These are phyloP conservation scores for Phylloporus sp. DNA, from an alignment of 768 basidiomycete genomes.

Conservation along the genomic window DNA sequence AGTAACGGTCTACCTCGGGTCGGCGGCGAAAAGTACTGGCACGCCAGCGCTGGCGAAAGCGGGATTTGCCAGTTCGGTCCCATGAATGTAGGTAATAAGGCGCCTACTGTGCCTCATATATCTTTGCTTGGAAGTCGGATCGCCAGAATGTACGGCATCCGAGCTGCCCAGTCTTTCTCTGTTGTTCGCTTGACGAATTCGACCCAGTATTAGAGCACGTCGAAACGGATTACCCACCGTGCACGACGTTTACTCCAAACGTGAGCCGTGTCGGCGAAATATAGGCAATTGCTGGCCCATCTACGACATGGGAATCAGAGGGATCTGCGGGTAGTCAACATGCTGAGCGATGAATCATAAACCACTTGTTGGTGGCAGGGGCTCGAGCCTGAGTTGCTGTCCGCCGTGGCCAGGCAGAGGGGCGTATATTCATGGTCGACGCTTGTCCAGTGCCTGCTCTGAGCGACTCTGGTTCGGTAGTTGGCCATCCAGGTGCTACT, in stretches of 20 bases:
- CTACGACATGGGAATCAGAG: too few species aligned
- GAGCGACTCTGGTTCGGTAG: too few species aligned
- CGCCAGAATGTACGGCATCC: conserved; percentile 12
- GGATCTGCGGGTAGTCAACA: too few species aligned
- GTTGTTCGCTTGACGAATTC: not conserved
- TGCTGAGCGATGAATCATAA: too few species aligned
- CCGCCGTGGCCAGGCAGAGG: too few species aligned
- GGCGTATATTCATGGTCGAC: too few species aligned
- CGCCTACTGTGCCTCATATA: not conserved
- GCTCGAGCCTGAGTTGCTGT: too few species aligned
- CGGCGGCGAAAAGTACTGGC: not conserved
- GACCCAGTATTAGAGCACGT: not conserved
- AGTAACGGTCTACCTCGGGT: not conserved
- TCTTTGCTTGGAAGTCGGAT: not conserved
- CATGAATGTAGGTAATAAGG: conserved; percentile 5
- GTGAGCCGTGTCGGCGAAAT: not conserved
- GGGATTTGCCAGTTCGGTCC: conserved; percentile 6
- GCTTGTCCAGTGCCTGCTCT: too few species aligned
- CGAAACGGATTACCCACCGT: not conserved
- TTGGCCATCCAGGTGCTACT: too few species aligned
- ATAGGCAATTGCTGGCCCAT: not conserved
- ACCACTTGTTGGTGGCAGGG: too few species aligned
- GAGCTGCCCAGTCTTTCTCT: not conserved
- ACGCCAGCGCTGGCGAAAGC: not conserved
- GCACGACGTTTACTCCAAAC: not conserved